Evolutionary conservation across 108 stramenopile genomes (phyloP).

Genomic region (Nitzschia inconspicua): DNA sequence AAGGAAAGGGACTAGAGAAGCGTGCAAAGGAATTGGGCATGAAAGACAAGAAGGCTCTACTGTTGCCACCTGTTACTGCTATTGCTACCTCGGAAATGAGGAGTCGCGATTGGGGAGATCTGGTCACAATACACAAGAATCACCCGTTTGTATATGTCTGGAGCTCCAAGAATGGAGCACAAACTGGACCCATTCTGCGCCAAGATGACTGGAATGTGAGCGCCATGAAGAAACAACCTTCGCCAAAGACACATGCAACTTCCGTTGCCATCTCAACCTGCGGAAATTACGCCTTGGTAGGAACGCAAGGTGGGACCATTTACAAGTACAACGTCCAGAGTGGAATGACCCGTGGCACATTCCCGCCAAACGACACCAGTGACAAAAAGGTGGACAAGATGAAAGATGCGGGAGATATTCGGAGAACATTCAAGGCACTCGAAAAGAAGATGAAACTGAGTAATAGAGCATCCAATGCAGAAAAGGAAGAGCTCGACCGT

Average conservation of each 20-base stretch:
- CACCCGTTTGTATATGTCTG: slow-evolving; percentile 89
- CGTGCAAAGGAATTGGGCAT: slow-evolving; percentile 64
- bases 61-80: slow-evolving; percentile 66
- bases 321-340: slow-evolving; percentile 96
- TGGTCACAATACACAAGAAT: slow-evolving; percentile 84
- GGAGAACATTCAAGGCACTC: slow-evolving; percentile 59
- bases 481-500: slow-evolving; percentile 64
- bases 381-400: slow-evolving; percentile 12
- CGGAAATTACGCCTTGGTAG: slow-evolving; percentile 91
- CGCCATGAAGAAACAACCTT: slow-evolving; percentile 75
- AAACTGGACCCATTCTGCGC: slow-evolving; percentile 74
- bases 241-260: slow-evolving; percentile 62
- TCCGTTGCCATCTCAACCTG: slow-evolving; percentile 74
- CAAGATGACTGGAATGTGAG: slow-evolving; percentile 83
- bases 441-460: slow-evolving; percentile 75
- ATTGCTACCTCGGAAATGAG: slow-evolving; percentile 63
- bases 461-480: slow-evolving; percentile 51
- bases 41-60: slow-evolving; percentile 48
- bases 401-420: slow-evolving; percentile 55
- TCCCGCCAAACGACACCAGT: slow-evolving; percentile 41
- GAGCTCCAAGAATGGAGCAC: slow-evolving; percentile 70
- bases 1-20: slow-evolving; percentile 77
- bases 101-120: slow-evolving; percentile 81
- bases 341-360: slow-evolving; percentile 83
- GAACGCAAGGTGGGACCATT: slow-evolving; percentile 87